Evolutionary conservation across 2,329 filamentous ascomycete genomes (phyloP).

Genomic region (Epichloe aotearoae): DNA sequence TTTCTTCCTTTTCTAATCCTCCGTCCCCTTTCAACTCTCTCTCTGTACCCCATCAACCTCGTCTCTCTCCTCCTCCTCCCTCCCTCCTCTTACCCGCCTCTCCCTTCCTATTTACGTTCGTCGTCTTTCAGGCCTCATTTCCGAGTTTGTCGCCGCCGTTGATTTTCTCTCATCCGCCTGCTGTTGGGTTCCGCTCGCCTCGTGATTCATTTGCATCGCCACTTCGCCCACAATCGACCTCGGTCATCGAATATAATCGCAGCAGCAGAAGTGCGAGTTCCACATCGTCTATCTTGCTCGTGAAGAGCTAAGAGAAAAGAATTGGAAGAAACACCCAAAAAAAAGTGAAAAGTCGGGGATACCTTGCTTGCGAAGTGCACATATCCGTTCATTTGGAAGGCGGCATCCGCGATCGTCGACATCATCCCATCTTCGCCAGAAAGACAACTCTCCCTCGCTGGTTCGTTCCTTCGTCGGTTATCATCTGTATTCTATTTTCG

Average conservation of each 20-base stretch:
- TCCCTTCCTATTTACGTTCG: conserved; percentile 5
- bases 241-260: background rate
- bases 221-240: conserved; percentile 3
- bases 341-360: background rate
- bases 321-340: background rate
- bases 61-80: conserved; percentile 2
- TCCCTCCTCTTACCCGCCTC: conserved; percentile 10
- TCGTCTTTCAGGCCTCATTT: conserved; percentile 9
- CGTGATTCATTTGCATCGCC: conserved; percentile 1
- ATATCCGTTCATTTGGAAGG: conserved; percentile 2
- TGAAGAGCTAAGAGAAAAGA: background rate
- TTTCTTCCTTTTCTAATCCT: conserved; percentile 15
- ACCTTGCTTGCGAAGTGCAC: background rate
- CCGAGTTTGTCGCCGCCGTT: conserved; percentile 13
- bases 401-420: background rate
- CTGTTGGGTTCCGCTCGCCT: background rate
- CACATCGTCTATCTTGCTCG: background rate
- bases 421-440: background rate
- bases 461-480: conserved; percentile 15
- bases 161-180: conserved; percentile 1
- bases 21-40: conserved; percentile 12
- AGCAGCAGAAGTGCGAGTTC: background rate
- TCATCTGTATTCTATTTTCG: conserved; percentile 21
- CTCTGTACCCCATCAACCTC: conserved; percentile 1
- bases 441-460: background rate